These are phyloP conservation scores for Wallacemonas sp. DNA, from an alignment of 208 protist genomes.

Conservation along the genomic window DNA sequence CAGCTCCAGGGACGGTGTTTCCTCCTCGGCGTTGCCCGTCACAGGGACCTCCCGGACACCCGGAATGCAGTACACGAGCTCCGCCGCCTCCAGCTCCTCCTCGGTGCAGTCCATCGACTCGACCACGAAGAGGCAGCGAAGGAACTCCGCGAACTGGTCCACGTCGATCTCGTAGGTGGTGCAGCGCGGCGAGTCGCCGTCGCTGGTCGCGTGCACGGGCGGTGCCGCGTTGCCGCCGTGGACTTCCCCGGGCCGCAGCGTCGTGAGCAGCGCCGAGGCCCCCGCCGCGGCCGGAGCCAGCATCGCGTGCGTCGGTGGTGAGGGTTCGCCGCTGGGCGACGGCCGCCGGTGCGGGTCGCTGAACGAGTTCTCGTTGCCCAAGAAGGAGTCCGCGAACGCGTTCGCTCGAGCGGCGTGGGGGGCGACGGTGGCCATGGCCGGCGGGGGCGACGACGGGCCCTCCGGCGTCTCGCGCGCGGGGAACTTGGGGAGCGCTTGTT, in stretches of 20 bases:
- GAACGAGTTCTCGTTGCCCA: background rate
- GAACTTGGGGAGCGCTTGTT: background rate
- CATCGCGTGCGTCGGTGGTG: background rate
- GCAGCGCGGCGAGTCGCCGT: background rate
- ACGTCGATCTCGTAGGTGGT: constrained; percentile 25
- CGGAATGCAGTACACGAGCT: constrained; percentile 54
- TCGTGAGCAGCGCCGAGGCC: background rate
- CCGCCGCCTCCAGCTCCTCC: constrained; percentile 47
- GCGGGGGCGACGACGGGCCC: background rate
- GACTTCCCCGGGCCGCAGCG: background rate
- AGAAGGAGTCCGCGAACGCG: background rate
- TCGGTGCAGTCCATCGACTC: constrained; percentile 33
- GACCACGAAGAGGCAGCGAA: constrained; percentile 36
- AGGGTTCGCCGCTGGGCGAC: background rate
- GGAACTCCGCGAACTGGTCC: constrained; percentile 31
- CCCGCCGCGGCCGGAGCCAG: background rate
- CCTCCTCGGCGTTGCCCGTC: background rate
- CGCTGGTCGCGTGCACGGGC: background rate
- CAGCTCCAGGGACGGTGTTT: background rate
- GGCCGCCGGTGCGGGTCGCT: background rate
- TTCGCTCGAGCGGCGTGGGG: background rate
- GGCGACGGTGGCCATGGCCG: background rate
- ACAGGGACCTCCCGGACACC: constrained; percentile 26
- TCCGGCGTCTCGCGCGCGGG: background rate
- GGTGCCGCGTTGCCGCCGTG: background rate